phyloP scores from a whole-genome alignment of 2,329 filamentous ascomycete genomes.

The Colletotrichum magnum region DNA sequence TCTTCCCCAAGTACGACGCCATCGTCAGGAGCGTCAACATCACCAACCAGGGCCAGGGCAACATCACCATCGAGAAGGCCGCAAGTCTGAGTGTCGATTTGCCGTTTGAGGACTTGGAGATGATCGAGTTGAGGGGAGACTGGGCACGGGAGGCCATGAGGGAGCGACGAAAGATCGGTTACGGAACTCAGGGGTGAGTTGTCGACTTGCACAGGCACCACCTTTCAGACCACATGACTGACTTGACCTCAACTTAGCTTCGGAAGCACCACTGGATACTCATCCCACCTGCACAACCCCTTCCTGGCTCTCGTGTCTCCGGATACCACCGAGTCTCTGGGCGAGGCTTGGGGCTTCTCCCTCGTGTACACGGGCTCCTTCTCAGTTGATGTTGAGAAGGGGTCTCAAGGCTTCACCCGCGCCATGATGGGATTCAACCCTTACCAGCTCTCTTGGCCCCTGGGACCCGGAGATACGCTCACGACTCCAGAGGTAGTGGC shows the following conservation, averaged over 20 bases:
- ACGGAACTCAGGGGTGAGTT: constrained; percentile 67
- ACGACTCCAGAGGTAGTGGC: constrained; percentile 74
- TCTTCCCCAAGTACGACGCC: constrained; percentile 74
- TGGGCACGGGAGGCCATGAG: constrained; percentile 73
- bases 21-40: constrained; percentile 73
- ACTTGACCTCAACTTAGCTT: constrained; percentile 59
- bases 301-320: constrained; percentile 72
- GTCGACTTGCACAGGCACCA: no score
- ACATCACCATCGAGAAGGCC: constrained; percentile 68
- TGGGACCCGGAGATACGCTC: constrained; percentile 69
- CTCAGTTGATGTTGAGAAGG: constrained; percentile 71
- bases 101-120: constrained; percentile 71
- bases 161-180: constrained; percentile 68
- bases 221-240: background rate
- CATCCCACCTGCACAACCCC: constrained; percentile 75
- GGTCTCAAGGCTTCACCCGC: constrained; percentile 73
- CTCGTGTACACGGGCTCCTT: constrained; percentile 77
- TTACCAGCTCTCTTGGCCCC: constrained; percentile 70
- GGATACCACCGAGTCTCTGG: constrained; percentile 70
- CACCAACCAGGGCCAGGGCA: constrained; percentile 68
- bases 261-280: constrained; percentile 72
- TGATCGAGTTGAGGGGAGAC: constrained; percentile 74
- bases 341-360: constrained; percentile 76
- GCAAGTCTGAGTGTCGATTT: constrained; percentile 74
- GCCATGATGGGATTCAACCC: constrained; percentile 74